Evolutionary conservation across 176 grass and related monocot species (phyloP).

Genomic region (Cenchrus purpureus): DNA sequence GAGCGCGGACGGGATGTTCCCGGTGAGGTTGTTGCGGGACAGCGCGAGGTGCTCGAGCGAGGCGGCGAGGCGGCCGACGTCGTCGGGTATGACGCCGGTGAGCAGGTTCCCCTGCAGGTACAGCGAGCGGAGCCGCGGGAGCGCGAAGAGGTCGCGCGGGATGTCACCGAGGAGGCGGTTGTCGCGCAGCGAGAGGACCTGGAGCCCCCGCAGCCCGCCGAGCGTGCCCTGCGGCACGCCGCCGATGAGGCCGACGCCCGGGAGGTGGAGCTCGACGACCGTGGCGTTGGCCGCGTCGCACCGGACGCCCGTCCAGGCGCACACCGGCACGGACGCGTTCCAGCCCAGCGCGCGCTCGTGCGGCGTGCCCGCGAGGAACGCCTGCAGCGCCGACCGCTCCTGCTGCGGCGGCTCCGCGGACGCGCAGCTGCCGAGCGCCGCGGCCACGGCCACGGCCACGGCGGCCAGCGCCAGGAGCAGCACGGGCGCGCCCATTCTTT

Average conservation of each 20-base stretch:
- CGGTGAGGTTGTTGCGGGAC: constrained; percentile 62
- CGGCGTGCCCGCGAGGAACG: constrained; percentile 56
- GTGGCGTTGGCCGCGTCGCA: constrained; percentile 58
- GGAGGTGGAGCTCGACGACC: constrained; percentile 61
- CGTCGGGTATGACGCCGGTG: constrained; percentile 47
- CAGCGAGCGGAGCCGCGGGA: constrained; percentile 54
- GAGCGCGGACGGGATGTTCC: constrained; percentile 47
- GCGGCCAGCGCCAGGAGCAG: not conserved
- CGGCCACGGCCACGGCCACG: not conserved
- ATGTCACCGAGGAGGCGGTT: constrained; percentile 69
- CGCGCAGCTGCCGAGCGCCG: not conserved
- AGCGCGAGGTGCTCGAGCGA: constrained; percentile 65
- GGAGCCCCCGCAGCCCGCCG: constrained; percentile 36
- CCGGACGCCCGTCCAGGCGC: constrained; percentile 66
- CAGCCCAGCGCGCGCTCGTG: constrained; percentile 64
- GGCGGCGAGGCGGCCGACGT: constrained; percentile 20
- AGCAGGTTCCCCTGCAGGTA: constrained; percentile 68
- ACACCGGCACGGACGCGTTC: constrained; percentile 52
- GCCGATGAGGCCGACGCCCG: constrained; percentile 70
- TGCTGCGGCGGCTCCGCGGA: constrained; percentile 46
- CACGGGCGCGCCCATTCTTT: not conserved
- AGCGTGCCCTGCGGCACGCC: constrained; percentile 45
- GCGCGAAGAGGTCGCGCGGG: constrained; percentile 55
- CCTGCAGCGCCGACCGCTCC: constrained; percentile 54
- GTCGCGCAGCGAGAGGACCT: constrained; percentile 70